Conservation (phyloP, 371 early-diverging fungal species). For the Blakeslea trispora region DNA sequence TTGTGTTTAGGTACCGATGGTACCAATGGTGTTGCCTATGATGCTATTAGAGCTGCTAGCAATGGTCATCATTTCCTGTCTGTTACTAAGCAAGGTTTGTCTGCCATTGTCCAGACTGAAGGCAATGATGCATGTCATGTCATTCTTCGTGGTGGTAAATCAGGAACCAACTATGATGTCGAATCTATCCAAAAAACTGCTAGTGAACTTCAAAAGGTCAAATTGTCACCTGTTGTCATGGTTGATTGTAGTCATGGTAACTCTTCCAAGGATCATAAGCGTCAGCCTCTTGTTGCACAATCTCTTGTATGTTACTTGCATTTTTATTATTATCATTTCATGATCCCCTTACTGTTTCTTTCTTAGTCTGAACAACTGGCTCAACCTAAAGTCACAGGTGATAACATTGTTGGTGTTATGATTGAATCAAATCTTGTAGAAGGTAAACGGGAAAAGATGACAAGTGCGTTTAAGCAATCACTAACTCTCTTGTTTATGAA, state of each 20-base stretch:
- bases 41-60: constrained; percentile 86
- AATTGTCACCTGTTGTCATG: constrained; percentile 75
- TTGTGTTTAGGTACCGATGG: constrained; percentile 75
- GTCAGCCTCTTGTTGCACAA: constrained; percentile 81
- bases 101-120: constrained; percentile 88
- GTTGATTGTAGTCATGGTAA: constrained; percentile 95
- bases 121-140: constrained; percentile 80
- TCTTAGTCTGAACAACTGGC: constrained; percentile 42
- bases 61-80: constrained; percentile 92
- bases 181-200: constrained; percentile 65
- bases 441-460: constrained; percentile 32
- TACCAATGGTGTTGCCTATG: constrained; percentile 81
- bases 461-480: too few species aligned
- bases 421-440: constrained; percentile 81
- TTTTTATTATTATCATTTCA: too few species aligned
- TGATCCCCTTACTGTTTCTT: too few species aligned
- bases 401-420: constrained; percentile 80
- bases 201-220: constrained; percentile 64
- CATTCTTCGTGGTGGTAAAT: constrained; percentile 87
- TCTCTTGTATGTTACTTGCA: constrained; percentile 50
- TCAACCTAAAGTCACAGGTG: constrained; percentile 47
- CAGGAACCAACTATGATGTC: constrained; percentile 87
- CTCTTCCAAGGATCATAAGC: constrained; percentile 73
- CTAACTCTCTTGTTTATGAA: too few species aligned
- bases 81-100: constrained; percentile 94